phyloP scores from a whole-genome alignment of 1,284 basidiomycete species.

The Jaminaea rosea region DNA sequence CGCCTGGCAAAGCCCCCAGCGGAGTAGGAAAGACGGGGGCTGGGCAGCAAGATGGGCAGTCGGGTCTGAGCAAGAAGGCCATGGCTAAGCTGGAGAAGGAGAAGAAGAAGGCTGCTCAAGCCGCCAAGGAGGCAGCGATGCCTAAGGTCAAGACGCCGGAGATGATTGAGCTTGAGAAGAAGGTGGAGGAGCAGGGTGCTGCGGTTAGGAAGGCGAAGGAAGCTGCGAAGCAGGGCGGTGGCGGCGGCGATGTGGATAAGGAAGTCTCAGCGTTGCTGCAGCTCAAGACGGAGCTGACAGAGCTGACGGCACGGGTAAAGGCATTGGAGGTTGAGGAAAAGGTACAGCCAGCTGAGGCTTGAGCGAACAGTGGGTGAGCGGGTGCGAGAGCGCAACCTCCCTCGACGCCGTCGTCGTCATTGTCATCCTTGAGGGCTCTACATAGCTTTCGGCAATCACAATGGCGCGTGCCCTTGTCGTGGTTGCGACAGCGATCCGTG shows the following conservation, averaged over 20 bases:
- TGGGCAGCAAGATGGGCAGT: slow-evolving; percentile 16
- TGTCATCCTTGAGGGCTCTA: too few species aligned
- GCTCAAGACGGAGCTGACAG: slow-evolving; percentile 15
- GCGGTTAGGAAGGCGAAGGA: slow-evolving; percentile 28
- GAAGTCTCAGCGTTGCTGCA: slow-evolving; percentile 15
- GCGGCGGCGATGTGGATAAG: slow-evolving; percentile 7
- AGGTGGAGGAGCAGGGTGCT: slow-evolving; percentile 30
- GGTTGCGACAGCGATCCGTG: too few species aligned
- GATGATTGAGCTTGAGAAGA: slow-evolving; percentile 20
- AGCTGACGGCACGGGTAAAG: slow-evolving; percentile 7
- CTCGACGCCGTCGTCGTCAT: background rate
- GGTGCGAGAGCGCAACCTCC: background rate
- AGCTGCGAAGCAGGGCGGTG: background rate
- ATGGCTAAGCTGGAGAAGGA: slow-evolving; percentile 41
- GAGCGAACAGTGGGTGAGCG: too few species aligned
- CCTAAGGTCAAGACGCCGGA: slow-evolving; percentile 38
- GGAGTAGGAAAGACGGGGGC: slow-evolving; percentile 10
- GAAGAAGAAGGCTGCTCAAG: slow-evolving; percentile 27
- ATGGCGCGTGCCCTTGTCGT: too few species aligned
- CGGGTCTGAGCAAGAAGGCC: slow-evolving; percentile 38
- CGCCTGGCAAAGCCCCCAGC: background rate
- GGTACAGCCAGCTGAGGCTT: too few species aligned
- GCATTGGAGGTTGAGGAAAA: background rate
- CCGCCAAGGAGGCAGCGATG: slow-evolving; percentile 11
- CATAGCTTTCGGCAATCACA: too few species aligned